phyloP scores from a whole-genome alignment of 1,284 basidiomycete genomes.

The Pyrrhoderma noxium region DNA sequence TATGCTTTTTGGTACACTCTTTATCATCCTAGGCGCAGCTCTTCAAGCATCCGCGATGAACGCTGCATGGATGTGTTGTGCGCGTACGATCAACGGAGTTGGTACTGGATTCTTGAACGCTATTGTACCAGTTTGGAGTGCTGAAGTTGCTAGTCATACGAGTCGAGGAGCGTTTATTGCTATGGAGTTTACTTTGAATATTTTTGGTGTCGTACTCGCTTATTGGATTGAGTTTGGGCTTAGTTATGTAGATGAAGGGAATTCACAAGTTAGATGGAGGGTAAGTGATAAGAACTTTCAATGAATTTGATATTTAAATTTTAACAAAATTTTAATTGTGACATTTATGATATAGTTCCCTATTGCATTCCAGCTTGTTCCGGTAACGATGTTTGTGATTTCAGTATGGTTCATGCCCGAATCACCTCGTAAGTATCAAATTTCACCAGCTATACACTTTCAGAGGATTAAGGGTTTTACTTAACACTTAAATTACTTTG shows the following conservation, averaged over 20 bases:
- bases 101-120: conserved; percentile 46
- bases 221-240: conserved; percentile 50
- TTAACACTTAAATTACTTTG: background rate
- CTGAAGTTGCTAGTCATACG: conserved; percentile 40
- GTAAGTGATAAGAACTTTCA: conserved; percentile 21
- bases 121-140: conserved; percentile 47
- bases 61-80: conserved; percentile 44
- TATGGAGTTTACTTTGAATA: conserved; percentile 35
- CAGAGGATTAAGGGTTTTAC: background rate
- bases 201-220: conserved; percentile 46
- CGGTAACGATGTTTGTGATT: conserved; percentile 35
- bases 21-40: conserved; percentile 41
- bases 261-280: conserved; percentile 36
- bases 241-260: conserved; percentile 40
- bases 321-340: conserved; percentile 16
- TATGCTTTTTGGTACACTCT: conserved; percentile 20
- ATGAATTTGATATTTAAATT: background rate
- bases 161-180: conserved; percentile 35
- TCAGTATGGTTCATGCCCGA: conserved; percentile 37
- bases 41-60: conserved; percentile 44
- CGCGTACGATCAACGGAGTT: conserved; percentile 44
- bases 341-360: conserved; percentile 31
- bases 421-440: conserved; percentile 36
- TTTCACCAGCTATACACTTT: background rate
- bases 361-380: conserved; percentile 43